Evolutionary conservation across 2,329 filamentous ascomycete species (phyloP).

Genomic region (Elsinoe arachidis): DNA sequence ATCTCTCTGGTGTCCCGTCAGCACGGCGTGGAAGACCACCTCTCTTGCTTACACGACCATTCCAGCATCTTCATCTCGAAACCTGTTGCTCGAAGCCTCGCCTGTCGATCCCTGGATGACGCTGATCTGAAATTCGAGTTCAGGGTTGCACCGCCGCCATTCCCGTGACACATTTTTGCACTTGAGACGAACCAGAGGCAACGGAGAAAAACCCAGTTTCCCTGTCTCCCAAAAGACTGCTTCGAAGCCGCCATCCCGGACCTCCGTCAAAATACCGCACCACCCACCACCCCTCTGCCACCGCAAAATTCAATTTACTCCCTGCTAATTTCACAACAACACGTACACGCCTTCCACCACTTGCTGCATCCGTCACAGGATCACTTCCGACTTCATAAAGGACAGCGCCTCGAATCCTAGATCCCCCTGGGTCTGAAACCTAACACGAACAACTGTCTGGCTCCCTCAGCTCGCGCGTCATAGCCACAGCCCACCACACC

Average conservation of each 20-base stretch:
- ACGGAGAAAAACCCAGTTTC: slow-evolving; percentile 2
- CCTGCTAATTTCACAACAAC: neutral
- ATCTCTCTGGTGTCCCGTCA: too few species aligned
- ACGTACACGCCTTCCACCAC: neutral
- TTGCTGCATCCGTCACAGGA: neutral
- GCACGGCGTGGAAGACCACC: too few species aligned
- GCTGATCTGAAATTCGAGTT: neutral
- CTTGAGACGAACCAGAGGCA: neutral
- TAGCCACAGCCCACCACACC: slow-evolving; percentile 3
- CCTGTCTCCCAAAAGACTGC: neutral
- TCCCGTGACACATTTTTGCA: neutral
- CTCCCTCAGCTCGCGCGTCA: slow-evolving; percentile 9
- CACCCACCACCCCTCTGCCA: neutral
- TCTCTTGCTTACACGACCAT: too few species aligned
- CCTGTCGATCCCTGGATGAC: too few species aligned
- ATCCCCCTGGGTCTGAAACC: slow-evolving; percentile 3
- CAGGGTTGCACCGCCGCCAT: neutral
- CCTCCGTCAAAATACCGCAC: slow-evolving; percentile 8
- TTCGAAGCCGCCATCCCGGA: neutral
- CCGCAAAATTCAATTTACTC: too few species aligned
- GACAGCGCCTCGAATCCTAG: slow-evolving; percentile 2
- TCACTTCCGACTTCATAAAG: neutral
- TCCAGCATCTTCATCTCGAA: too few species aligned
- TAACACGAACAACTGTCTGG: slow-evolving; percentile 4
- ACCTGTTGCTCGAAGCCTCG: too few species aligned